Evolutionary conservation across 306 rosid genomes (phyloP).

Genomic region (Trifolium pratense): DNA sequence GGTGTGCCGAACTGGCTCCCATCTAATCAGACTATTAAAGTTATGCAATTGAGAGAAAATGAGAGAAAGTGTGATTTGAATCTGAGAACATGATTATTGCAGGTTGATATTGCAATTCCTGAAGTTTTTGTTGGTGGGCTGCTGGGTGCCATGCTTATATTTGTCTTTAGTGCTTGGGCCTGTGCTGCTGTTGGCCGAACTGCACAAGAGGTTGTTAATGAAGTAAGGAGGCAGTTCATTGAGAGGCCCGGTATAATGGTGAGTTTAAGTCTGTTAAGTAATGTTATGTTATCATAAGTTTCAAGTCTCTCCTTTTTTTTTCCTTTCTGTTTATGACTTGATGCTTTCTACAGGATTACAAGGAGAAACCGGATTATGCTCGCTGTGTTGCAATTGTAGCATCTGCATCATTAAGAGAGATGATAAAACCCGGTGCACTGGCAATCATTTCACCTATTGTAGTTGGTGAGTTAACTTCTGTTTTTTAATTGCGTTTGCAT

Average conservation of each 20-base stretch:
- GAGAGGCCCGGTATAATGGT: slow-evolving; percentile 99
- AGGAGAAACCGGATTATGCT: slow-evolving; percentile 94
- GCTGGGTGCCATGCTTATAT: slow-evolving; percentile 98
- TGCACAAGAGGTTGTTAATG: slow-evolving; percentile 98
- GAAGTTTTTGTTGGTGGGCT: slow-evolving; percentile 93
- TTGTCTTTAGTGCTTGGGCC: slow-evolving; percentile 94
- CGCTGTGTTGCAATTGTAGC: slow-evolving; percentile 99
- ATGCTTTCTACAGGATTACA: slow-evolving; percentile 70
- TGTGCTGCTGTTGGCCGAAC: slow-evolving; percentile 98
- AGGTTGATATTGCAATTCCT: slow-evolving; percentile 99
- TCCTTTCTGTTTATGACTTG: slow-evolving; percentile 21
- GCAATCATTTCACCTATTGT: slow-evolving; percentile 90
- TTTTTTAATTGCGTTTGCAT: slow-evolving; percentile 23
- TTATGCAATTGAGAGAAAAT: slow-evolving; percentile 22
- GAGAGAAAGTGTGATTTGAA: slow-evolving; percentile 1
- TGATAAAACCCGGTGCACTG: slow-evolving; percentile 97
- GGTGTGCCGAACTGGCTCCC: slow-evolving; percentile 51
- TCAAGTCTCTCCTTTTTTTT: slow-evolving; percentile 7
- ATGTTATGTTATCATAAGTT: slow-evolving; percentile 31
- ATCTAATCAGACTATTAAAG: slow-evolving; percentile 15
- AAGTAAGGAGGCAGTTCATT: slow-evolving; percentile 97
- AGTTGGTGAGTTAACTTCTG: slow-evolving; percentile 68
- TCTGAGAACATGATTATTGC: slow-evolving; percentile 28
- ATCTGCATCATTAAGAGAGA: slow-evolving; percentile 91
- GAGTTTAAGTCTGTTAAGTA: slow-evolving; percentile 49